These are phyloP conservation scores for Eremothecium cymbalariae DNA, from an alignment of 1,139 yeast species.

Conservation along the genomic window DNA sequence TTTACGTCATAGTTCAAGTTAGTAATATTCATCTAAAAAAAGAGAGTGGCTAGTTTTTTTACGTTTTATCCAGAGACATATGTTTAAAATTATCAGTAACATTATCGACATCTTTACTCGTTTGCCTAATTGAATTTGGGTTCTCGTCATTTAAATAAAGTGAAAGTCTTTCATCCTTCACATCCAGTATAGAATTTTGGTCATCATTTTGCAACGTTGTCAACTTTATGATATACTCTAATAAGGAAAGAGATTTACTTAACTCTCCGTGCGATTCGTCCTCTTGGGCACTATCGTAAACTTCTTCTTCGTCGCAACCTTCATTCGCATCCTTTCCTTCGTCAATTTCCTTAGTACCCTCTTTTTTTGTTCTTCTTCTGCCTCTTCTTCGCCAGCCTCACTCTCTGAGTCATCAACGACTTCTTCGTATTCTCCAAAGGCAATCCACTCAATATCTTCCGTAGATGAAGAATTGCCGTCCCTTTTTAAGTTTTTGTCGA, in stretches of 20 bases:
- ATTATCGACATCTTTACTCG: conserved; percentile 14
- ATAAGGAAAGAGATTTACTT: conserved; percentile 42
- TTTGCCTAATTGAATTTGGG: conserved; percentile 19
- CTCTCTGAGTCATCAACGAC: conserved; percentile 12
- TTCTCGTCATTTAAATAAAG: conserved; percentile 57
- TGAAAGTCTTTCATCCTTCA: conserved; percentile 60
- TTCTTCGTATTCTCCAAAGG: conserved; percentile 29
- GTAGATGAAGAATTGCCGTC: conserved; percentile 13
- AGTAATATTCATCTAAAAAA: too few species aligned
- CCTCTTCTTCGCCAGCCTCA: conserved; percentile 27
- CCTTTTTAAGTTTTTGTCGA: conserved; percentile 30
- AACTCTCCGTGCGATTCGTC: conserved; percentile 3
- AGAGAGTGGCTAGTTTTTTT: not conserved
- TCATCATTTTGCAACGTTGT: conserved; percentile 58
- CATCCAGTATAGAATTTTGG: conserved; percentile 44
- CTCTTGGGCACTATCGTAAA: conserved; percentile 8
- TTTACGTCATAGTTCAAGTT: too few species aligned
- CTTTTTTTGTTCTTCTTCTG: conserved; percentile 10
- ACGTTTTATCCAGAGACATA: conserved; percentile 7
- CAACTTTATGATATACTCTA: conserved; percentile 60
- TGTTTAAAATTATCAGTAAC: conserved; percentile 15
- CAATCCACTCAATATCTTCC: conserved; percentile 29
- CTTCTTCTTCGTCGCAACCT: conserved; percentile 11
- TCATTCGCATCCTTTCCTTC: conserved; percentile 20
- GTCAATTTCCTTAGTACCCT: conserved; percentile 12